These are phyloP conservation scores for Colletotrichum filicis DNA, from an alignment of 2,329 filamentous ascomycete species.

Conservation along the genomic window DNA sequence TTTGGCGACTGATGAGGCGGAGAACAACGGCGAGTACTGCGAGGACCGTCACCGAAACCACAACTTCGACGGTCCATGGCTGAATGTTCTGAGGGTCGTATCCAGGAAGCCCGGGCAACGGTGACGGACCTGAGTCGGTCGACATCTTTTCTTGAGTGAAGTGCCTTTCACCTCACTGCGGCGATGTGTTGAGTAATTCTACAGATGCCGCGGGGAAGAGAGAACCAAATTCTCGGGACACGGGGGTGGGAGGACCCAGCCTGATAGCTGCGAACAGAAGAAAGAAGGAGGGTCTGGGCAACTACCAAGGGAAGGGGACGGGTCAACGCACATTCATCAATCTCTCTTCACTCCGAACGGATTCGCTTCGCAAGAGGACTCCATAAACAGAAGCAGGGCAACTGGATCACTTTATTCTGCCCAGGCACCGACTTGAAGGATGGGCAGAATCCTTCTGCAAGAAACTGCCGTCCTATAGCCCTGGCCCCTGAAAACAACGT, in stretches of 20 bases:
- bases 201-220: slow-evolving; percentile 6
- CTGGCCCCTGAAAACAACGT: background rate
- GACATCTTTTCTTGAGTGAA: slow-evolving; percentile 5
- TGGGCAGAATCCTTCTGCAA: background rate
- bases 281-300: background rate
- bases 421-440: background rate
- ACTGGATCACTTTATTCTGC: slow-evolving; percentile 15
- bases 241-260: slow-evolving; percentile 14
- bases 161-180: background rate
- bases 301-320: background rate
- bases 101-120: slow-evolving; percentile 42
- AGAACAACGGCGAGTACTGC: slow-evolving; percentile 51
- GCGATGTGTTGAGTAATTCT: background rate
- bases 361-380: background rate
- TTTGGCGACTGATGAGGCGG: slow-evolving; percentile 52
- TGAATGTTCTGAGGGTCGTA: slow-evolving; percentile 50
- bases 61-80: slow-evolving; percentile 54
- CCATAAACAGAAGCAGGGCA: background rate
- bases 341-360: background rate
- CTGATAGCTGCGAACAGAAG: slow-evolving; percentile 5
- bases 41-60: slow-evolving; percentile 53
- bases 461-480: background rate
- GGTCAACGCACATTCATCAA: background rate
- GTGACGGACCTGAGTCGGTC: slow-evolving; percentile 22
- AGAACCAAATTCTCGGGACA: background rate